A percentile compares a stretch with the other conserved stretches of the same genome.
Evolutionary conservation across 2,329 filamentous ascomycete genomes (phyloP).

Genomic region (Davidsoniella virescens): DNA sequence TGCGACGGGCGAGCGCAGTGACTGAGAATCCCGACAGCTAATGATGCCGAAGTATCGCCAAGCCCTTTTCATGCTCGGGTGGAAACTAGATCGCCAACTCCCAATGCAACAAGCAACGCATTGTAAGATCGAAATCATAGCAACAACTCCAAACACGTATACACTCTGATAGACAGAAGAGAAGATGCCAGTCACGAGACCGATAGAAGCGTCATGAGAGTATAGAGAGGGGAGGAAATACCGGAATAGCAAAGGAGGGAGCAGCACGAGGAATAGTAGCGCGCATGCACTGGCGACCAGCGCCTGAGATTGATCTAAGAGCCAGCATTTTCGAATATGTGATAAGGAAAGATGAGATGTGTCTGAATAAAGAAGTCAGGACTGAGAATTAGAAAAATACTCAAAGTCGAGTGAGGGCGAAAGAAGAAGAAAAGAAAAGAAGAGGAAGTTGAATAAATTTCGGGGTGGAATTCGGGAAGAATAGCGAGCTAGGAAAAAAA

Average conservation of each 20-base stretch:
- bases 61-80: not conserved
- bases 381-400: not conserved
- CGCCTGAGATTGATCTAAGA: conserved; percentile 59
- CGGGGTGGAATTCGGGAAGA: not conserved
- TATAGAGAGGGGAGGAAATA: conserved; percentile 21
- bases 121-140: too few species aligned
- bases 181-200: not conserved
- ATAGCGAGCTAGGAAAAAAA: conserved; percentile 1
- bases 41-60: conserved; percentile 18
- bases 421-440: not conserved
- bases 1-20: conserved; percentile 4
- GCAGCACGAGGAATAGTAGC: conserved; percentile 40
- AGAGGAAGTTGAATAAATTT: not conserved
- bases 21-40: not conserved
- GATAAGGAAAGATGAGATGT: conserved; percentile 15
- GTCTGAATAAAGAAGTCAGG: conserved; percentile 6
- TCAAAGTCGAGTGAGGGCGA: not conserved
- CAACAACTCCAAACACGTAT: too few species aligned
- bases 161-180: not conserved
- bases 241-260: conserved; percentile 36
- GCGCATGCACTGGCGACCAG: conserved; percentile 64
- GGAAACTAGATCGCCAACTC: not conserved
- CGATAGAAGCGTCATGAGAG: not conserved
- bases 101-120: not conserved
- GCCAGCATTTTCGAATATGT: conserved; percentile 54